A percentile compares a stretch with the other conserved stretches of the same genome.
Evolutionary conservation across 192 early-diverging fungal genomes (phyloP).

Genomic region (Linderina pennispora): DNA sequence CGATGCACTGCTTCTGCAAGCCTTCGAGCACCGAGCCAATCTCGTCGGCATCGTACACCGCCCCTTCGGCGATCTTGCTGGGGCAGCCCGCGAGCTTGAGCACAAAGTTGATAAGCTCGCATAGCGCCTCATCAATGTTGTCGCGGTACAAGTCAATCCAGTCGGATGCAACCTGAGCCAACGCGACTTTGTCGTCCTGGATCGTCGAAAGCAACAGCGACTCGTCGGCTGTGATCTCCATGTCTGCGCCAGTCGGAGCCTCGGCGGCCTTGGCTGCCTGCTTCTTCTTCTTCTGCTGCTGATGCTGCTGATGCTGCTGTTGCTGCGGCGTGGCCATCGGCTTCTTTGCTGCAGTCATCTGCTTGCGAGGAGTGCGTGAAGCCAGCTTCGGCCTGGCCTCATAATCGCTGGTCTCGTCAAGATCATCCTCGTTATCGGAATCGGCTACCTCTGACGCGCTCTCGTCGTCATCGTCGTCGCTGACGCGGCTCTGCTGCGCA

Average conservation of each 20-base stretch:
- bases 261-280: not conserved
- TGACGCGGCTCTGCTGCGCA: not conserved
- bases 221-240: constrained; percentile 29
- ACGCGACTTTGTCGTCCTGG: constrained; percentile 43
- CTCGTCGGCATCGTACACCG: constrained; percentile 54
- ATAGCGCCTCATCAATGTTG: constrained; percentile 50
- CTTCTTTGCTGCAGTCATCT: not conserved
- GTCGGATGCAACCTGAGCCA: constrained; percentile 59
- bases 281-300: not conserved
- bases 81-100: constrained; percentile 55
- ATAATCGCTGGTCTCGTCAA: constrained; percentile 26
- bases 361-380: constrained; percentile 1
- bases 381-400: constrained; percentile 4
- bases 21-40: constrained; percentile 47
- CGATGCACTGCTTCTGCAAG: constrained; percentile 45
- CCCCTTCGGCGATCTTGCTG: constrained; percentile 30
- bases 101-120: constrained; percentile 68
- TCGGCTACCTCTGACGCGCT: not conserved
- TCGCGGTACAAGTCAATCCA: constrained; percentile 66
- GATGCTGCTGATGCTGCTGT: constrained; percentile 6
- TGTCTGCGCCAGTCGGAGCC: not conserved
- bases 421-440: not conserved
- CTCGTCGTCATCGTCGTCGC: constrained; percentile 1
- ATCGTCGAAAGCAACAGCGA: constrained; percentile 40
- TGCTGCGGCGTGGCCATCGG: constrained; percentile 6